Percentiles rank a stretch among this genome's conserved stretches.
These are phyloP conservation scores for Boletus fagicola DNA, from an alignment of 768 basidiomycete species.

Conservation along the genomic window DNA sequence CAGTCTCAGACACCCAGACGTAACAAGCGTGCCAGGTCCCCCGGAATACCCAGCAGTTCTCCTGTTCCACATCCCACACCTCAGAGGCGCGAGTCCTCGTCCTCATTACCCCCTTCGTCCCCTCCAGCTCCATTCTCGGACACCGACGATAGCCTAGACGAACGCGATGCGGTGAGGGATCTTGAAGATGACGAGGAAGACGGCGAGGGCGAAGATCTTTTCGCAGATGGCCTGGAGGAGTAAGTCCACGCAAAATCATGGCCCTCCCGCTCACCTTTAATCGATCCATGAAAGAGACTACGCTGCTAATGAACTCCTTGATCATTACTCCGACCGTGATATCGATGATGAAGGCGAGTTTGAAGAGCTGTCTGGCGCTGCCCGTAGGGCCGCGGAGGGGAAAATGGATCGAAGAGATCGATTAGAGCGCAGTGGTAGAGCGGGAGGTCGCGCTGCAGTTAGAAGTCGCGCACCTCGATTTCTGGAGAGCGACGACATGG, in stretches of 20 bases:
- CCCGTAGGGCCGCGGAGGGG: slow-evolving; percentile 78
- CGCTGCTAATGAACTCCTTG: slow-evolving; percentile 74
- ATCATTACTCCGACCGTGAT: slow-evolving; percentile 83
- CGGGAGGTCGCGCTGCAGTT: slow-evolving; percentile 71
- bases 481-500: slow-evolving; percentile 77
- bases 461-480: slow-evolving; percentile 86
- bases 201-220: slow-evolving; percentile 92
- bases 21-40: slow-evolving; percentile 62
- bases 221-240: slow-evolving; percentile 76
- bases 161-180: slow-evolving; percentile 63
- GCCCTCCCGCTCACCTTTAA: slow-evolving; percentile 10
- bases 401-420: slow-evolving; percentile 90
- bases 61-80: slow-evolving; percentile 45
- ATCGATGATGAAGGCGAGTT: slow-evolving; percentile 80
- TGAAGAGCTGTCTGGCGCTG: slow-evolving; percentile 63
- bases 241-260: slow-evolving; percentile 35
- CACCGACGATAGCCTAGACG: slow-evolving; percentile 76
- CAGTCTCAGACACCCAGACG: slow-evolving; percentile 49
- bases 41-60: slow-evolving; percentile 46
- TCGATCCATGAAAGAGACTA: slow-evolving; percentile 63
- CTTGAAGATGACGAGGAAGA: slow-evolving; percentile 71
- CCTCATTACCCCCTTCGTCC: slow-evolving; percentile 83
- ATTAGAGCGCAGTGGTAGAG: slow-evolving; percentile 59
- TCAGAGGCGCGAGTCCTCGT: slow-evolving; percentile 56
- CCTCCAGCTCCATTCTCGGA: slow-evolving; percentile 84